Evolutionary conservation across 2,329 filamentous ascomycete species (phyloP).

Genomic region (Coleophoma crateriformis): DNA sequence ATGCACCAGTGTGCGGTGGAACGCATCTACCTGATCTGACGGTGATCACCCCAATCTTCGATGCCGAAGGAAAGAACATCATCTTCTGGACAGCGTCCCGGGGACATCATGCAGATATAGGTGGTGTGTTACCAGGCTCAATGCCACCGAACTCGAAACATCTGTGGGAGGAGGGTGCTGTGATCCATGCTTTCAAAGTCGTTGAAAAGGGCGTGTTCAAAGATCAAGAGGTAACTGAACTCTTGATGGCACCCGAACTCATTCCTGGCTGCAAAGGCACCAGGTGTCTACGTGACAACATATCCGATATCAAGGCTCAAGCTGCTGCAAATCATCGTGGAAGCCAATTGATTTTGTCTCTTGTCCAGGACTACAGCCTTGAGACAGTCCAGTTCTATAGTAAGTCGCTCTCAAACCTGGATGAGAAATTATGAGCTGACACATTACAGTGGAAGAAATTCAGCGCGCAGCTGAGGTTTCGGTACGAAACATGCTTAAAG

Average conservation of each 20-base stretch:
- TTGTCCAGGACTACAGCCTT: conserved; percentile 71
- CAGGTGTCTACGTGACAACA: conserved; percentile 70
- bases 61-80: conserved; percentile 53
- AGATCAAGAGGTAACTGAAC: conserved; percentile 64
- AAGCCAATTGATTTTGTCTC: conserved; percentile 63
- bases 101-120: conserved; percentile 79
- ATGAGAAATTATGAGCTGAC: not conserved
- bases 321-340: conserved; percentile 80
- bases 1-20: conserved; percentile 60
- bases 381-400: conserved; percentile 69
- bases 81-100: conserved; percentile 78
- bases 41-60: conserved; percentile 73
- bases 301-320: conserved; percentile 79
- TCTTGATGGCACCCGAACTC: conserved; percentile 66
- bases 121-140: conserved; percentile 72
- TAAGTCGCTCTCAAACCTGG: conserved; percentile 28
- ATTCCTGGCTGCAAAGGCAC: conserved; percentile 72
- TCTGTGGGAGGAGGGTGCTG: conserved; percentile 57
- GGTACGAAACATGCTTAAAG: conserved; percentile 67
- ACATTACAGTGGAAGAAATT: conserved; percentile 55
- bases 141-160: conserved; percentile 72
- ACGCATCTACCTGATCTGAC: conserved; percentile 81
- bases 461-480: conserved; percentile 71
- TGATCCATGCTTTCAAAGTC: conserved; percentile 59
- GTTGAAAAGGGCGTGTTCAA: conserved; percentile 71